phyloP scores from a whole-genome alignment of 2,329 filamentous ascomycete genomes.

The Alternaria gansuensis region DNA sequence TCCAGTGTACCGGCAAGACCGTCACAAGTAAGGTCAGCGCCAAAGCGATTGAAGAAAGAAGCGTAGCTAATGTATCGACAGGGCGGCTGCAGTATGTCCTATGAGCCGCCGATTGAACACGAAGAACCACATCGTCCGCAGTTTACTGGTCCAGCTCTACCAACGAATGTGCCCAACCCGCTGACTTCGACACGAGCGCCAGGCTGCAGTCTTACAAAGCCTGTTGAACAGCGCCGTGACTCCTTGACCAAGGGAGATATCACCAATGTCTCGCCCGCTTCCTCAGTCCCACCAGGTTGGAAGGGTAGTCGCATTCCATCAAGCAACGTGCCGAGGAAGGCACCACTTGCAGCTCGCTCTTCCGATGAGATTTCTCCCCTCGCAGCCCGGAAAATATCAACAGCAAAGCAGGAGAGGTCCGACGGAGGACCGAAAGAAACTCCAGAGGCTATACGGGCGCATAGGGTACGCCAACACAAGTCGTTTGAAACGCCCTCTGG shows the following conservation, averaged over 20 bases:
- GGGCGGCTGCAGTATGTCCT: too few species aligned
- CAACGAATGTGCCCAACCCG: neutral
- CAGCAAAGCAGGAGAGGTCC: neutral
- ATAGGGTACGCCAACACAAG: neutral
- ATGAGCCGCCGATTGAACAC: too few species aligned
- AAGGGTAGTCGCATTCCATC: slow-evolving; percentile 8
- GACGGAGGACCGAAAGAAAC: neutral
- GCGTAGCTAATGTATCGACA: too few species aligned
- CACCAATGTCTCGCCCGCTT: neutral
- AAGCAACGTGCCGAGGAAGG: slow-evolving; percentile 8
- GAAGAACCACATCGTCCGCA: too few species aligned
- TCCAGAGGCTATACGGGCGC: neutral
- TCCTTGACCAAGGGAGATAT: neutral
- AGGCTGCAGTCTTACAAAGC: neutral
- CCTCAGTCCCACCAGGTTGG: neutral
- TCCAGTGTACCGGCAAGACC: too few species aligned
- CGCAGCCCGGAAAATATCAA: neutral
- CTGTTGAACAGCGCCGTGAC: neutral
- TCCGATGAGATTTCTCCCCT: neutral
- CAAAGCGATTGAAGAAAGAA: too few species aligned
- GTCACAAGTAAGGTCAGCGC: too few species aligned
- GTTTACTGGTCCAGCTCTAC: too few species aligned
- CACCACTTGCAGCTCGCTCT: slow-evolving; percentile 8
- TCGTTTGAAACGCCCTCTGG: neutral
- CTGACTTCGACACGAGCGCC: neutral